Percentiles rank a stretch among this genome's conserved stretches.
Conservation (phyloP, 2,329 filamentous ascomycete species). For the Diaporthe ampelina region DNA sequence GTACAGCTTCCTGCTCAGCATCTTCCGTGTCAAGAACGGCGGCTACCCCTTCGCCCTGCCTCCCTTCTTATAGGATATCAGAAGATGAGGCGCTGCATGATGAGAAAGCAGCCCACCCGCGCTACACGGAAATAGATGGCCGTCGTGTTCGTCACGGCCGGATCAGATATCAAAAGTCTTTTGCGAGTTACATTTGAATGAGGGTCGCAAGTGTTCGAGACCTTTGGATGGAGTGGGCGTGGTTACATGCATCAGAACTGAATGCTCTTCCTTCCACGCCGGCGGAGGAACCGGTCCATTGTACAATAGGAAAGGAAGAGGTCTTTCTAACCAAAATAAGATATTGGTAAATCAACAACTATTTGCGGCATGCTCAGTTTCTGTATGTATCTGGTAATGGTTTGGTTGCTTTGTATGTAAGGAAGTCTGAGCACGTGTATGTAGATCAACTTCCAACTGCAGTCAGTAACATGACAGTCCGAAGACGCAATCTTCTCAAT, state of each 20-base stretch:
- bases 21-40: conserved; percentile 95
- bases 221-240: background rate
- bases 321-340: background rate
- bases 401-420: background rate
- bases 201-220: background rate
- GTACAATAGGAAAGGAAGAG: conserved; percentile 10
- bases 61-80: conserved; percentile 75
- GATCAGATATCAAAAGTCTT: conserved; percentile 3
- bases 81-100: background rate
- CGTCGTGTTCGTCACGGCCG: background rate
- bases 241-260: no score
- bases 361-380: background rate
- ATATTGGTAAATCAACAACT: background rate
- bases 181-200: background rate
- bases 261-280: background rate
- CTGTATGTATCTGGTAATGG: background rate
- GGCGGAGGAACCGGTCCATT: background rate
- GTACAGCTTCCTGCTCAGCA: conserved; percentile 94
- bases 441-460: no score
- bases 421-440: background rate
- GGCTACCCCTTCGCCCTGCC: conserved; percentile 96
- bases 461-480: background rate
- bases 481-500: background rate
- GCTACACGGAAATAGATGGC: background rate
- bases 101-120: background rate